Base-by-base conservation (phyloP, 2,329 filamentous ascomycete genomes). In the Stromatinia cepivora region DNA sequence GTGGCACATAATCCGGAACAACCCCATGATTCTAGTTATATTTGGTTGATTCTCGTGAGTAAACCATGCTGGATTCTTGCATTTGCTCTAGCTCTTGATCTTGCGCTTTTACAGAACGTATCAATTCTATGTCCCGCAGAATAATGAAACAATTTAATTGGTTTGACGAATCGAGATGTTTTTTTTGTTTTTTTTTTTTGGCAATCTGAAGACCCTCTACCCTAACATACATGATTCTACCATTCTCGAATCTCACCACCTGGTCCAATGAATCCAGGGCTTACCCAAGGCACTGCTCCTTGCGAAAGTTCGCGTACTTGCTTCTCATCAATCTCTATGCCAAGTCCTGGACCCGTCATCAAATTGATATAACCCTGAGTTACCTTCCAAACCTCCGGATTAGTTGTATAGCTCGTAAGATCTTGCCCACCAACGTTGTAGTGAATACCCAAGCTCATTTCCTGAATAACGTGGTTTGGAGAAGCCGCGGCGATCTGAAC, bases 361-460 rank as follows among this genome's bases (percentile, higher is more conserved):
- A 88, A 79, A 54, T 86, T 81, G 25, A 92, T 85, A 76, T 88
- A 90, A 0, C 90, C 90, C 57, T 87, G 84, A n/a, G 85, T 82
- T 8, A 92, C 86, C 53, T 87, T 81, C 82, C 90, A 92, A 0
- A 91, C 86, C 63, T 85, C 84, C 0, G 87, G 83, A 73, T 92
- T 86, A 75, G 85, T 86, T 2, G 88, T 82, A 76, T 92, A 93
- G 36, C 85, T 90, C 17, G 85, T 85, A 67, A 92, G 80, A 76
- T 92, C 90, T 73, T 88, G 83, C 2, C 86, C 83, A 1, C 86
- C 88, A 0, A 84, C 85, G 73, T 94, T 94, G 76, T 93, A 94
- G 77, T 94, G 92, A 74, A 94, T 93, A 0, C 91, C 91, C 42
- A 93, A 76, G 66, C 88, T 90, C 91, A 93, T 93, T 78, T 93